Base-by-base conservation (phyloP, 345 rosid genomes). In the Eutrema yunnanense region DNA sequence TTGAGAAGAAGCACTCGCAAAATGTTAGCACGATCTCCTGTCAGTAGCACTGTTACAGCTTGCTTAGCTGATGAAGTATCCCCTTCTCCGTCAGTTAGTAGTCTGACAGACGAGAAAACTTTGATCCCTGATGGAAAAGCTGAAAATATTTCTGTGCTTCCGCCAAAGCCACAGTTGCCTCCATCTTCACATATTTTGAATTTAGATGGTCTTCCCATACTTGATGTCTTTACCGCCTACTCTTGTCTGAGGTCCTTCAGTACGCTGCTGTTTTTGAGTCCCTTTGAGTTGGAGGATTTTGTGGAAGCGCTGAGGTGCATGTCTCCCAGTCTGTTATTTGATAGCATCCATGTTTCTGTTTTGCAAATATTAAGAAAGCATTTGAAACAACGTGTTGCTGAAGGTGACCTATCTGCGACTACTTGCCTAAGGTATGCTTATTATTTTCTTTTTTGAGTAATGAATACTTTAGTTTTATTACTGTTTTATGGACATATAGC, bases 181-280 rank as follows among this genome's bases (percentile, higher is more conserved):
- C 89, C 88, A 73, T 88, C 96, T 75, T 92, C 97, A 0, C 65
- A 48, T 73, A 71, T 62, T 43, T 75, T 88, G 73, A 81, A 85
- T 80, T 77, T 92, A 81, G 90, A 78, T 52, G 96, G 93, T 69
- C 73, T 84, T 77, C 80, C 82, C 14, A 60, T 82, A 51, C 83
- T 90, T 43, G 88, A 87, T 62, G 71, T 86, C 57, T 95, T 95
- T 80, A 83, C 89, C 56, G 78, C 86, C 53, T 92, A 88, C 82
- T 84, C 99, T 40, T 95, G 82, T 76, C 78, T 95, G 82, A 87
- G 97, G 67, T 89, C 96, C 80, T 95, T 95, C 81, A 90, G 97
- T 73, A 81, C 84, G 38, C 74, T 90, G 51, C 78, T 95, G 73
- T 92, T 87, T 78, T 82, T 92, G 82, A 92, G 99, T 65, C 99